These are phyloP conservation scores for Psilocybe cubensis DNA, from an alignment of 768 basidiomycete genomes.

Conservation along the genomic window DNA sequence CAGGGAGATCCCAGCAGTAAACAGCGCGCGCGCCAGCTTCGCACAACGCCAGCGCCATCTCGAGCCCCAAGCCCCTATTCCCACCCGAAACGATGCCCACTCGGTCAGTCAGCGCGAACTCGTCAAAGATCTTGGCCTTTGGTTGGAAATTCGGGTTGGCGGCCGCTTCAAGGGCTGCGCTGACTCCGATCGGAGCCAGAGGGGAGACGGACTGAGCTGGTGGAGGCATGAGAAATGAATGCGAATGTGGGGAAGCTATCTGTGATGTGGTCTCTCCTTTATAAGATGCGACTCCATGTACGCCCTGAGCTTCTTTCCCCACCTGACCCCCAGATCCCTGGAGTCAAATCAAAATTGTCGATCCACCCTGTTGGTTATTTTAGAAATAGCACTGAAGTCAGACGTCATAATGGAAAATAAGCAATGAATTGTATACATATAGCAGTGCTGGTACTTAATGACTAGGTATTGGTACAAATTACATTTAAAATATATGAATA, in stretches of 20 bases:
- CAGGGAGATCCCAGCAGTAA: slow-evolving; percentile 71
- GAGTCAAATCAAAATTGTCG: not conserved
- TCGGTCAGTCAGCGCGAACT: slow-evolving; percentile 59
- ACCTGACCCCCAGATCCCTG: not conserved
- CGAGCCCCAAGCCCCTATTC: slow-evolving; percentile 77
- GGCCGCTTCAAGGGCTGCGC: slow-evolving; percentile 53
- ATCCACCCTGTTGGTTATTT: not conserved
- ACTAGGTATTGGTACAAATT: not conserved
- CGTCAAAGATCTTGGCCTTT: slow-evolving; percentile 57
- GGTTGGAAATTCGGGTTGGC: slow-evolving; percentile 35
- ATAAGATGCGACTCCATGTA: not conserved
- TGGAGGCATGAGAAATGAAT: slow-evolving; percentile 16
- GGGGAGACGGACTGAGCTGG: slow-evolving; percentile 50
- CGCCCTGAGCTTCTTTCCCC: not conserved
- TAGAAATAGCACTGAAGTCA: not conserved
- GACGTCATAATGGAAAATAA: no score
- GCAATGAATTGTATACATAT: not conserved
- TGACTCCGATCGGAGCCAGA: slow-evolving; percentile 65
- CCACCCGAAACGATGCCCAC: slow-evolving; percentile 68
- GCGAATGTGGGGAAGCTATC: not conserved
- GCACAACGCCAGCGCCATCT: slow-evolving; percentile 75
- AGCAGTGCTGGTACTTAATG: not conserved
- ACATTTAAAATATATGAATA: not conserved
- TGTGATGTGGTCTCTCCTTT: not conserved
- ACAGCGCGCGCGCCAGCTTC: slow-evolving; percentile 74